A percentile compares a stretch with the other conserved stretches of the same genome.
These are phyloP conservation scores for Teunomyces funiuensis DNA, from an alignment of 805 yeast species.

Conservation along the genomic window DNA sequence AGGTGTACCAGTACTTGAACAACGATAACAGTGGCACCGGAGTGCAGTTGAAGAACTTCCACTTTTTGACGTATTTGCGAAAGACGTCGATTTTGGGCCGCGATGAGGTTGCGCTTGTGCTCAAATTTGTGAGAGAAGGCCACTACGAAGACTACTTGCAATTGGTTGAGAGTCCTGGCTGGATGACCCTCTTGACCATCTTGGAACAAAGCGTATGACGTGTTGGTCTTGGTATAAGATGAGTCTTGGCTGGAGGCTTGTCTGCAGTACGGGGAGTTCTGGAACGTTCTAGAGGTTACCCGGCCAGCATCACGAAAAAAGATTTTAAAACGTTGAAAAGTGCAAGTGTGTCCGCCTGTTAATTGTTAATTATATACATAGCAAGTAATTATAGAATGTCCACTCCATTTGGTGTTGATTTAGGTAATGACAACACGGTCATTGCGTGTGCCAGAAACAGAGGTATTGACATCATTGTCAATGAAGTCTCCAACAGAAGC, in stretches of 20 bases:
- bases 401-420: constrained; percentile 95
- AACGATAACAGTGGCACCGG: constrained; percentile 28
- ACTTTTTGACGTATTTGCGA: constrained; percentile 59
- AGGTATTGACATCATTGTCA: constrained; percentile 97
- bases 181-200: constrained; percentile 74
- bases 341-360: not conserved
- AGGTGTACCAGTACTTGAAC: constrained; percentile 52
- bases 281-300: constrained; percentile 6
- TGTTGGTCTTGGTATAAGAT: not conserved
- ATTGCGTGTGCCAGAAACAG: constrained; percentile 96
- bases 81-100: constrained; percentile 56
- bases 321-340: constrained; percentile 7
- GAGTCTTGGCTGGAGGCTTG: not conserved
- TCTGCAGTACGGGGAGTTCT: constrained; percentile 3
- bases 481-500: constrained; percentile 96
- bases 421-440: constrained; percentile 92
- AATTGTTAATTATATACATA: constrained; percentile 13
- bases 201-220: constrained; percentile 34
- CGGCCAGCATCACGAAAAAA: constrained; percentile 5
- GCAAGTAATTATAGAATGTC: constrained; percentile 52
- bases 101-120: constrained; percentile 52
- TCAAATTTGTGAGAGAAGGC: constrained; percentile 46
- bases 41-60: constrained; percentile 64
- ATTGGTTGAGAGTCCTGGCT: constrained; percentile 65
- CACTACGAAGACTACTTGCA: constrained; percentile 47